Base-by-base conservation (phyloP, 257 asterid species). In the Agastache rugosa region DNA sequence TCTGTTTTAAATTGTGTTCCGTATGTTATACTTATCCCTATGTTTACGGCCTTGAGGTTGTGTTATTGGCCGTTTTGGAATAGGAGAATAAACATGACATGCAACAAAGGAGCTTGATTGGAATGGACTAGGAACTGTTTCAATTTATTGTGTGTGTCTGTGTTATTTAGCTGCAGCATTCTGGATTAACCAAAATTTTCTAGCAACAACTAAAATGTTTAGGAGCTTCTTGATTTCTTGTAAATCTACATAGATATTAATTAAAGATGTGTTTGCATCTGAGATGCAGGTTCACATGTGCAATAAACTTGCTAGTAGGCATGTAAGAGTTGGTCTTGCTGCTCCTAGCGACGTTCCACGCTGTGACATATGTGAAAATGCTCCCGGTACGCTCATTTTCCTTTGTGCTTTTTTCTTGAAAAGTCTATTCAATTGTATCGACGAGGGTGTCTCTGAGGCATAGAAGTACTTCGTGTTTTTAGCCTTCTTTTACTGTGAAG, bases 401-500 rank as follows among this genome's bases (percentile, higher is more conserved):
- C 23, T 72, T 15, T 11, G 29, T 5, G 5, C 1, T 11, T 15
- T 16, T 17, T 37, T 53, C 34, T 64, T 6, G 6, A 7, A 35
- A 39, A 11, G 17, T 55, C 10, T 5, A 22, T 59, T 39, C 15
- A 2, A 3, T 29, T 3, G 0, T 17, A 9, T 72, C 34, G 9
- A 29, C 27, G 10, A 37, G 12, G 44, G 10, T 59, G 29, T 63
- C 10, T 10, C 34, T 34, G 27, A 34, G 48, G 29, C n/a, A 0
- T 61, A 61, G 15, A 16, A 34, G n/a, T 8, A 8, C 14, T 8
- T 37, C 19, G 4, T 53, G 8, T 64, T 6, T 73, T 8, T 62
- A 83, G 87, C 87, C 23, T 83, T 80, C 81, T 77, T 83, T 67
- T 83, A 80, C 80, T 83, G 87, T 47, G 87, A 83, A 71, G 83